Percentiles rank a stretch among this genome's conserved stretches.
phyloP scores from a whole-genome alignment of 352 stramenopile species.

The Phytophthora podocarpi region DNA sequence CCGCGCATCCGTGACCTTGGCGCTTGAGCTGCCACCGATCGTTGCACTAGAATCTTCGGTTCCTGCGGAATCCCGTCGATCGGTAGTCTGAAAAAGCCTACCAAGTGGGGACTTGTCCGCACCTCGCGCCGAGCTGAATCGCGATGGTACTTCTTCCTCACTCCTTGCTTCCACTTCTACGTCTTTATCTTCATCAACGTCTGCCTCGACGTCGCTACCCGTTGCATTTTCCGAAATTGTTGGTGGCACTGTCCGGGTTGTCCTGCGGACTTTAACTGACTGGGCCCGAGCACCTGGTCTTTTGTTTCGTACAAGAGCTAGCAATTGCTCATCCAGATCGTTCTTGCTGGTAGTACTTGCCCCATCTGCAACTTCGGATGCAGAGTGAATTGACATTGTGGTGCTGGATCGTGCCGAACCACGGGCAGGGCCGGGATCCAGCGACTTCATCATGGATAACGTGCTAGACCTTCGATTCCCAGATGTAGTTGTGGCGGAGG shows the following conservation, averaged over 20 bases:
- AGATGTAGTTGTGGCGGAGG: neutral
- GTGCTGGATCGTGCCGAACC: slow-evolving; percentile 13
- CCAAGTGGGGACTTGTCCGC: slow-evolving; percentile 6
- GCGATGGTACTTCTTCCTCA: neutral
- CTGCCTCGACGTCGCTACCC: slow-evolving; percentile 22
- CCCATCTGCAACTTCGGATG: slow-evolving; percentile 8
- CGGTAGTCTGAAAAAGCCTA: slow-evolving; percentile 12
- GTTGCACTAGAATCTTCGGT: slow-evolving; percentile 13
- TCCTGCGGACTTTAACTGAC: slow-evolving; percentile 2
- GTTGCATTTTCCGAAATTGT: slow-evolving; percentile 20
- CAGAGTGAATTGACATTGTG: slow-evolving; percentile 25
- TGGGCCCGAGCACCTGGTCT: slow-evolving; percentile 13
- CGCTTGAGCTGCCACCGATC: slow-evolving; percentile 17
- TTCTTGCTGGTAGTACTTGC: slow-evolving; percentile 17
- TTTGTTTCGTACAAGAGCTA: slow-evolving; percentile 55
- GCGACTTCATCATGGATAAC: slow-evolving; percentile 66
- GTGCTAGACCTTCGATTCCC: slow-evolving; percentile 44
- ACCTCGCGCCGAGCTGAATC: neutral
- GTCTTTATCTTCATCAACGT: slow-evolving; percentile 16
- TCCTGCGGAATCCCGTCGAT: slow-evolving; percentile 12
- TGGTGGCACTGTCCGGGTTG: slow-evolving; percentile 12
- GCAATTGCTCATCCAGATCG: slow-evolving; percentile 56
- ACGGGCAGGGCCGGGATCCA: slow-evolving; percentile 32
- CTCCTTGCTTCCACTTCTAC: neutral
- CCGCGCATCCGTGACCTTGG: slow-evolving; percentile 61